Percentiles rank a stretch among this genome's conserved stretches.
phyloP scores from a whole-genome alignment of 2,329 filamentous ascomycete genomes.

The Pseudogymnoascus sp. region DNA sequence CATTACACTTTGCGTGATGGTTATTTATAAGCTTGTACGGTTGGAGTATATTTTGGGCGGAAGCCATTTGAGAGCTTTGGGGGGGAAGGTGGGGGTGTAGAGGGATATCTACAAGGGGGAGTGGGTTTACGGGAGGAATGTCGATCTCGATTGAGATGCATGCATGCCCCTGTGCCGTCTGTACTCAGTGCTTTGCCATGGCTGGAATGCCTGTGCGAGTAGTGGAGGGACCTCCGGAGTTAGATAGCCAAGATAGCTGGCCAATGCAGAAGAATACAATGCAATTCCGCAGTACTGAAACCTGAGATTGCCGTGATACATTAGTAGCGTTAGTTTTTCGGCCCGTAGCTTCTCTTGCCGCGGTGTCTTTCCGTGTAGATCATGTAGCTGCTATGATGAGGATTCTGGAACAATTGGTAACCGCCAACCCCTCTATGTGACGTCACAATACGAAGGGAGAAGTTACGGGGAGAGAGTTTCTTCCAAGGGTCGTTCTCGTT shows the following conservation, averaged over 20 bases:
- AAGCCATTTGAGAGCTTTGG: neutral
- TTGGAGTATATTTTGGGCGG: constrained; percentile 3
- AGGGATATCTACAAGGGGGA: neutral
- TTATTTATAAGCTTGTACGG: constrained; percentile 2
- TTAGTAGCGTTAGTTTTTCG: neutral
- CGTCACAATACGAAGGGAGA: neutral
- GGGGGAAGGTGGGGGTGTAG: neutral
- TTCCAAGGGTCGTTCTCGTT: neutral
- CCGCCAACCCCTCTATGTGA: neutral
- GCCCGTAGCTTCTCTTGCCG: neutral
- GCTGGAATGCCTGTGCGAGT: constrained; percentile 6
- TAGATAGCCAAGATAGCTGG: constrained; percentile 5
- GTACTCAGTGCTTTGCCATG: neutral
- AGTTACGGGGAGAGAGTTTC: neutral
- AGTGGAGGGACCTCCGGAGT: neutral
- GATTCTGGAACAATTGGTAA: neutral
- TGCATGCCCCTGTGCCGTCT: neutral
- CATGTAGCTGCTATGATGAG: neutral
- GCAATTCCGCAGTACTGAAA: neutral
- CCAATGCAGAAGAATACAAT: constrained; percentile 1
- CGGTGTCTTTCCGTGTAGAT: neutral
- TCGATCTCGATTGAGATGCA: constrained; percentile 4
- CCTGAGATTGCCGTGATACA: neutral
- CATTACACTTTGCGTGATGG: neutral
- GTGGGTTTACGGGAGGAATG: neutral